Conservation (phyloP, 305 asterid genomes). For the Fraxinus platypoda region DNA sequence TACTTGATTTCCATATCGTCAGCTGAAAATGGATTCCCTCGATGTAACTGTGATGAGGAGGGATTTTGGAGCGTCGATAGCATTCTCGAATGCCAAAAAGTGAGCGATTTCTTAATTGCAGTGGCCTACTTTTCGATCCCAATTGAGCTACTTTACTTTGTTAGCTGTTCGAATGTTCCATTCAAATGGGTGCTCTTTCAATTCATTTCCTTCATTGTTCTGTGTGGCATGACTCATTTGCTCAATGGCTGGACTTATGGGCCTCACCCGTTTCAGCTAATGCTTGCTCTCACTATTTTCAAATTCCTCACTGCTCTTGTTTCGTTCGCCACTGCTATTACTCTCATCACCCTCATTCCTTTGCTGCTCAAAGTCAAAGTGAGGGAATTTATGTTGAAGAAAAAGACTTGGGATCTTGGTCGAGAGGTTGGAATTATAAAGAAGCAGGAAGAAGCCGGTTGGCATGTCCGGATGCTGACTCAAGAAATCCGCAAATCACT, state of each 20-base stretch:
- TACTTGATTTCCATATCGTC: conserved; percentile 43
- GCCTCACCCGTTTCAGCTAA: conserved; percentile 84
- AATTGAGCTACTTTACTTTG: conserved; percentile 82
- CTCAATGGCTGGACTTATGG: conserved; percentile 95
- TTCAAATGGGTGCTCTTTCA: conserved; percentile 93
- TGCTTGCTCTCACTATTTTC: conserved; percentile 86
- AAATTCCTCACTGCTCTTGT: conserved; percentile 90
- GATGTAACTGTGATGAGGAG: conserved; percentile 82
- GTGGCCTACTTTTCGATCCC: conserved; percentile 97
- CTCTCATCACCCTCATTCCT: conserved; percentile 79
- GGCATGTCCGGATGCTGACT: conserved; percentile 96
- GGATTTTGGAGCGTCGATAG: conserved; percentile 79
- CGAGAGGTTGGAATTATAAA: conserved; percentile 78
- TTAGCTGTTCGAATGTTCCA: conserved; percentile 84
- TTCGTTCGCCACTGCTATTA: conserved; percentile 91
- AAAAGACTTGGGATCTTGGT: conserved; percentile 92
- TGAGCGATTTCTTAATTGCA: conserved; percentile 89
- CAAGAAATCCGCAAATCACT: conserved; percentile 92
- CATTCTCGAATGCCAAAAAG: conserved; percentile 77
- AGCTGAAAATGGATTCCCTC: conserved; percentile 54
- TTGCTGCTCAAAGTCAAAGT: conserved; percentile 77
- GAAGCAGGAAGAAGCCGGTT: conserved; percentile 77
- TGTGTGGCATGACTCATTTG: conserved; percentile 95
- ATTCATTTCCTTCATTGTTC: conserved; percentile 85
- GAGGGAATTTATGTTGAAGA: conserved; percentile 76